phyloP scores from a whole-genome alignment of 2,329 filamentous ascomycete species.

The Chrysosporium queenslandicum region DNA sequence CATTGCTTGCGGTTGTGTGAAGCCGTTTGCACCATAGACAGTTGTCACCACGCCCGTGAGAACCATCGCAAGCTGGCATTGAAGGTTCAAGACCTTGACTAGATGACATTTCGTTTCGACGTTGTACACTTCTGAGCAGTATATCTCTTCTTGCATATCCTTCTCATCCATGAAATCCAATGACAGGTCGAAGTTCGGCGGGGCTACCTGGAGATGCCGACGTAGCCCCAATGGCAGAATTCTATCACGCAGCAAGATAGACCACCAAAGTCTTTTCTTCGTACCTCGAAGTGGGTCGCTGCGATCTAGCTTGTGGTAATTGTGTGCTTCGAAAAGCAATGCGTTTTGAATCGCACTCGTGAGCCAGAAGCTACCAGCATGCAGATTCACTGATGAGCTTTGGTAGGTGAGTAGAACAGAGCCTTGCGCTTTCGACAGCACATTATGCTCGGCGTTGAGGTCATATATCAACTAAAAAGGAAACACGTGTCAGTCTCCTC shows the following conservation, averaged over 20 bases:
- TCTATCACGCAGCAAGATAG: slow-evolving; percentile 45
- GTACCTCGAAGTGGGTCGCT: slow-evolving; percentile 27
- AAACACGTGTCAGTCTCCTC: neutral
- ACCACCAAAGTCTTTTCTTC: slow-evolving; percentile 48
- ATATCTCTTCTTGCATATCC: slow-evolving; percentile 41
- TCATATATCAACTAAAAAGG: slow-evolving; percentile 24
- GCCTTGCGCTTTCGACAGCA: slow-evolving; percentile 25
- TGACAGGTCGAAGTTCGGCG: slow-evolving; percentile 40
- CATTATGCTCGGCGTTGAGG: slow-evolving; percentile 22
- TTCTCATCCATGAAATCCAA: slow-evolving; percentile 30
- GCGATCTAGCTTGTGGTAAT: slow-evolving; percentile 38
- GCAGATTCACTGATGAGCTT: slow-evolving; percentile 29
- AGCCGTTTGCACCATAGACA: slow-evolving; percentile 33
- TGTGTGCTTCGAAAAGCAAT: slow-evolving; percentile 35
- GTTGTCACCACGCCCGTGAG: slow-evolving; percentile 41
- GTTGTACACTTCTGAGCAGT: slow-evolving; percentile 39
- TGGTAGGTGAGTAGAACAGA: slow-evolving; percentile 30
- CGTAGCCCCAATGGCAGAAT: slow-evolving; percentile 43
- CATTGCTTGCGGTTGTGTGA: slow-evolving; percentile 12
- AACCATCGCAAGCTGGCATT: slow-evolving; percentile 40
- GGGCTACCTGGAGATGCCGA: slow-evolving; percentile 43
- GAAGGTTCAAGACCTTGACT: slow-evolving; percentile 38
- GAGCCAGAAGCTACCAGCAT: slow-evolving; percentile 36
- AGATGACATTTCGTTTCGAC: slow-evolving; percentile 38
- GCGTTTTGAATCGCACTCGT: slow-evolving; percentile 44